Evolutionary conservation across 2,329 filamentous ascomycete genomes (phyloP).

Genomic region (Thielaviopsis populi): DNA sequence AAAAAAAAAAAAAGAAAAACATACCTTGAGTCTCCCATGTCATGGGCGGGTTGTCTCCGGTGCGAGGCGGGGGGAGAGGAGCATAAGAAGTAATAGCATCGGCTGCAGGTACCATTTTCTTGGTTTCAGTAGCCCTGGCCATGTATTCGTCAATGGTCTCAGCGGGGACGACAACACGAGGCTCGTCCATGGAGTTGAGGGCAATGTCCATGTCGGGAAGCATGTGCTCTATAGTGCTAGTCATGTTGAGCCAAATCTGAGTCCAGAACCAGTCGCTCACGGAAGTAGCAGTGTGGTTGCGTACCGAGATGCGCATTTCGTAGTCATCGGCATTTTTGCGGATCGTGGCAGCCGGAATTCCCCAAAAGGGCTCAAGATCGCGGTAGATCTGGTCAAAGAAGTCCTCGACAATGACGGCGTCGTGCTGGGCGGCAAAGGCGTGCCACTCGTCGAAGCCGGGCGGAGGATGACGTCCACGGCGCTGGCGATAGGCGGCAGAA

Average conservation of each 20-base stretch:
- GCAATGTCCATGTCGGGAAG: slow-evolving; percentile 55
- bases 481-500: slow-evolving; percentile 39
- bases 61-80: slow-evolving; percentile 26
- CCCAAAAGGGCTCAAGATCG: slow-evolving; percentile 45
- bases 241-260: slow-evolving; percentile 39
- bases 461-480: slow-evolving; percentile 45
- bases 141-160: slow-evolving; percentile 44
- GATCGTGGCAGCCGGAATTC: slow-evolving; percentile 31
- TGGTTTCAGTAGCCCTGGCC: slow-evolving; percentile 34
- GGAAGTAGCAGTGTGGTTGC: slow-evolving; percentile 36
- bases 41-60: slow-evolving; percentile 25
- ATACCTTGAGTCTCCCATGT: slow-evolving; percentile 38
- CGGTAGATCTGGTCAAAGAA: slow-evolving; percentile 52
- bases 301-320: slow-evolving; percentile 47
- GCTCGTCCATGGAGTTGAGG: slow-evolving; percentile 53
- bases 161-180: slow-evolving; percentile 46
- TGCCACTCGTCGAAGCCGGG: slow-evolving; percentile 50
- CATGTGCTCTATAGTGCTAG: slow-evolving; percentile 36
- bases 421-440: slow-evolving; percentile 34
- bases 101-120: slow-evolving; percentile 29
- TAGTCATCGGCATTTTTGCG: slow-evolving; percentile 39
- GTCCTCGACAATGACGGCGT: slow-evolving; percentile 45
- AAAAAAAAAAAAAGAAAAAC: slow-evolving; percentile 17
- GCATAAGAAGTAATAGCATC: slow-evolving; percentile 32
- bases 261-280: slow-evolving; percentile 44